phyloP scores from a whole-genome alignment of 495 filamentous ascomycete genomes.

The Penicillium desertorum region DNA sequence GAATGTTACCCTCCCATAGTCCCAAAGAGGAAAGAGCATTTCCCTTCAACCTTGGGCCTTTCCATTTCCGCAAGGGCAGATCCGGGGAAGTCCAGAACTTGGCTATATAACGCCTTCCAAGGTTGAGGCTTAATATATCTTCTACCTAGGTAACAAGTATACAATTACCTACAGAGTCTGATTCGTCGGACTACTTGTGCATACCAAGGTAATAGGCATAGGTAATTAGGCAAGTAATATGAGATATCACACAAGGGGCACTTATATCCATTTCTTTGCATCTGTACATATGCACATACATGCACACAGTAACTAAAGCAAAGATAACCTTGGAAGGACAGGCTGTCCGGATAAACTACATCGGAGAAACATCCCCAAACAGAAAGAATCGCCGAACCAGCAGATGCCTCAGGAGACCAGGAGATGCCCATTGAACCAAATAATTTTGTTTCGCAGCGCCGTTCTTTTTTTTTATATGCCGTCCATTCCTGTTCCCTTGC shows the following conservation, averaged over 20 bases:
- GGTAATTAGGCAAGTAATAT: no score
- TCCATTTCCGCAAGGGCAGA: no score
- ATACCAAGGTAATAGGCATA: no score
- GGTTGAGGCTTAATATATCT: no score
- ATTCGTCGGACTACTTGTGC: no score
- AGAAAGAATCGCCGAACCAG: conserved; percentile 20
- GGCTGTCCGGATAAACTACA: conserved; percentile 16
- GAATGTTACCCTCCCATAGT: no score
- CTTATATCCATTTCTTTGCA: not conserved
- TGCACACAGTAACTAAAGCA: not conserved
- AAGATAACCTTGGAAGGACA: not conserved
- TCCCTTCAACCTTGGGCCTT: no score
- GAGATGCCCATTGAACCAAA: not conserved
- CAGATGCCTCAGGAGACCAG: conserved; percentile 12
- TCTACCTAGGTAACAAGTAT: no score
- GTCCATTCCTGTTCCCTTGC: conserved; percentile 22
- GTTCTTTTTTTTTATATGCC: conserved; percentile 28
- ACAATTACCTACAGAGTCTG: no score
- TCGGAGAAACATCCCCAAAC: conserved; percentile 24
- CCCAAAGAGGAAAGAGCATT: no score
- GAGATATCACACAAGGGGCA: not conserved
- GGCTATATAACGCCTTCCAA: no score
- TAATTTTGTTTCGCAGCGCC: conserved; percentile 15
- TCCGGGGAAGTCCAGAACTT: no score
- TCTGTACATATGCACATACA: not conserved